Evolutionary conservation across 192 early-diverging fungal genomes (phyloP).

Genomic region (Coemansia sp.): DNA sequence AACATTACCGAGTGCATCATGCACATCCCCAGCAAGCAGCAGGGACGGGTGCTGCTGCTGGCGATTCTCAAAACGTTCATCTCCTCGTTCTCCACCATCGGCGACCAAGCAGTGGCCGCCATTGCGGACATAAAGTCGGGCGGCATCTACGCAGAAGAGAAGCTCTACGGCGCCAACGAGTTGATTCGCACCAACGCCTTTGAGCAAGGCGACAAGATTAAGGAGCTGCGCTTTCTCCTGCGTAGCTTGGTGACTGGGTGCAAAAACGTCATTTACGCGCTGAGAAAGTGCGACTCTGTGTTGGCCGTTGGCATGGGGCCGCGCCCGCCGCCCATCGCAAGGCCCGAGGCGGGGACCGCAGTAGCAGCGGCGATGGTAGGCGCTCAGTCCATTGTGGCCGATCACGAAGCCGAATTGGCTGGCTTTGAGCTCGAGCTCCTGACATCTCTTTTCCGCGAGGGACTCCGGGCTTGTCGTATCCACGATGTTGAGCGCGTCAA

Average conservation of each 20-base stretch:
- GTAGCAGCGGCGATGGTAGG: neutral
- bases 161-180: constrained; percentile 42
- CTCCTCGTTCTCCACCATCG: constrained; percentile 52
- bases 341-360: constrained; percentile 11
- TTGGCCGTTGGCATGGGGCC: constrained; percentile 51
- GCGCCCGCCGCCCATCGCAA: neutral
- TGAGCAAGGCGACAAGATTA: constrained; percentile 53
- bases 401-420: constrained; percentile 43
- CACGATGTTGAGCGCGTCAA: constrained; percentile 46
- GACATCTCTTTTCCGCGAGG: constrained; percentile 49
- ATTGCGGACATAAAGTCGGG: constrained; percentile 38
- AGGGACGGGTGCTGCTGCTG: constrained; percentile 73
- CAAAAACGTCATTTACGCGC: constrained; percentile 77
- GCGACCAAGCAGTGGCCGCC: constrained; percentile 30
- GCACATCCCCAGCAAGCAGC: constrained; percentile 65
- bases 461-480: constrained; percentile 52
- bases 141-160: constrained; percentile 35
- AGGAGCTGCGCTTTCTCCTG: constrained; percentile 84
- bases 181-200: constrained; percentile 54
- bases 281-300: constrained; percentile 73
- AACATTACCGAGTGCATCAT: constrained; percentile 90
- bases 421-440: constrained; percentile 57
- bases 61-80: constrained; percentile 88
- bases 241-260: constrained; percentile 89
- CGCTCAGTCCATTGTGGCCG: constrained; percentile 22